Evolutionary conservation across 2,329 filamentous ascomycete species (phyloP).

Genomic region (Colletotrichum sp.): DNA sequence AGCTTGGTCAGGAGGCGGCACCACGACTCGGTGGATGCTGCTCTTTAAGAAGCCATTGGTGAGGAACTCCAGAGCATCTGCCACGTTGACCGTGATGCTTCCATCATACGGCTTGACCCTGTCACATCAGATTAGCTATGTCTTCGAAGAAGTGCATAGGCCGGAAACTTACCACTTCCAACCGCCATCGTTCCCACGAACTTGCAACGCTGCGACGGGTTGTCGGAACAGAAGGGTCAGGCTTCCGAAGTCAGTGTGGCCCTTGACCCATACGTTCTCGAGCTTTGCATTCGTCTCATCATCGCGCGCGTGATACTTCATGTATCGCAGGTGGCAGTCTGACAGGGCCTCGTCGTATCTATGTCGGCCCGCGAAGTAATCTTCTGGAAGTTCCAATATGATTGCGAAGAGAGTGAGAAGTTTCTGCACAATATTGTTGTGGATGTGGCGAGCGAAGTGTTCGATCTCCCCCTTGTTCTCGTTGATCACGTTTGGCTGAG

Average conservation of each 20-base stretch:
- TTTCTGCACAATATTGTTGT: slow-evolving; percentile 34
- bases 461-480: slow-evolving; percentile 35
- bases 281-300: slow-evolving; percentile 44
- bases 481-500: slow-evolving; percentile 37
- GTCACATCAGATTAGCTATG: too few species aligned
- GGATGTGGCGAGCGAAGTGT: slow-evolving; percentile 37
- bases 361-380: slow-evolving; percentile 58
- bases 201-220: slow-evolving; percentile 60
- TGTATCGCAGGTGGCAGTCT: slow-evolving; percentile 64
- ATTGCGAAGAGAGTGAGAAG: slow-evolving; percentile 45
- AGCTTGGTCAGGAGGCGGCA: slow-evolving; percentile 46
- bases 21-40: slow-evolving; percentile 47
- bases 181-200: slow-evolving; percentile 44
- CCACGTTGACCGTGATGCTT: slow-evolving; percentile 58
- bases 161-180: slow-evolving; percentile 45
- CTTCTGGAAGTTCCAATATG: slow-evolving; percentile 60
- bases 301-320: slow-evolving; percentile 58
- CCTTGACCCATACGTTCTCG: slow-evolving; percentile 39
- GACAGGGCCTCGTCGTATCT: slow-evolving; percentile 53
- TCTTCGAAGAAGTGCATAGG: too few species aligned
- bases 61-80: slow-evolving; percentile 53
- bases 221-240: slow-evolving; percentile 63
- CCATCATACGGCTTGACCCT: slow-evolving; percentile 47
- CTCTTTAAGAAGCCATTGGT: slow-evolving; percentile 50
- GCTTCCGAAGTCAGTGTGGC: slow-evolving; percentile 61